Conservation (phyloP, 768 basidiomycete species). For the Leccinum rimulosum region DNA sequence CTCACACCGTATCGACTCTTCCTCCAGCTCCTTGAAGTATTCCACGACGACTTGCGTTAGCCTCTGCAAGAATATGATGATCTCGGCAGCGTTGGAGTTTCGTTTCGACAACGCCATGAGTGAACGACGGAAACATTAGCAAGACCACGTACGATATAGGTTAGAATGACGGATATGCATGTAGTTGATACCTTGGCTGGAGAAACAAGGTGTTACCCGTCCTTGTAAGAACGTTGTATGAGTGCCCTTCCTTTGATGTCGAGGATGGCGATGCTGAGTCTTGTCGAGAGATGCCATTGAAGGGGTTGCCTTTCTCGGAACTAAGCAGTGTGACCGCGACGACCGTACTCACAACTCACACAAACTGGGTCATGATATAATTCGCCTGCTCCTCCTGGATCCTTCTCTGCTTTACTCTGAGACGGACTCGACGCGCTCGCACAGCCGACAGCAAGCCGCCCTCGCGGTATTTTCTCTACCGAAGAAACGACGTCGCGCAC, state of each 20-base stretch:
- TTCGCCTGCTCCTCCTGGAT: too few species aligned
- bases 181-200: conserved; percentile 93
- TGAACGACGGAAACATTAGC: background rate
- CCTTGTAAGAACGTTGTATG: conserved; percentile 94
- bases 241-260: conserved; percentile 98
- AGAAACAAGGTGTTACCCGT: conserved; percentile 97
- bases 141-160: conserved; percentile 68
- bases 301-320: conserved; percentile 13
- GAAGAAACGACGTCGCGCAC: background rate
- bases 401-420: too few species aligned
- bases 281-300: conserved; percentile 37
- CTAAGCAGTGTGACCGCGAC: too few species aligned
- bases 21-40: conserved; percentile 99
- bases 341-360: too few species aligned
- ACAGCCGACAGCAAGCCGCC: too few species aligned
- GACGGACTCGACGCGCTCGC: too few species aligned
- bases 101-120: conserved; percentile 68
- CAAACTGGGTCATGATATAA: too few species aligned
- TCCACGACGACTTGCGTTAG: conserved; percentile 90
- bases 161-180: conserved; percentile 99
- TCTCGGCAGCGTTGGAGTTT: conserved; percentile 93
- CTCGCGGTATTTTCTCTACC: too few species aligned
- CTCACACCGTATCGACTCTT: conserved; percentile 97
- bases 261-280: conserved; percentile 71
- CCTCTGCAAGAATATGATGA: conserved; percentile 94